Conservation (phyloP, 2,329 filamentous ascomycete species). For the Chlorencoelia australis region DNA sequence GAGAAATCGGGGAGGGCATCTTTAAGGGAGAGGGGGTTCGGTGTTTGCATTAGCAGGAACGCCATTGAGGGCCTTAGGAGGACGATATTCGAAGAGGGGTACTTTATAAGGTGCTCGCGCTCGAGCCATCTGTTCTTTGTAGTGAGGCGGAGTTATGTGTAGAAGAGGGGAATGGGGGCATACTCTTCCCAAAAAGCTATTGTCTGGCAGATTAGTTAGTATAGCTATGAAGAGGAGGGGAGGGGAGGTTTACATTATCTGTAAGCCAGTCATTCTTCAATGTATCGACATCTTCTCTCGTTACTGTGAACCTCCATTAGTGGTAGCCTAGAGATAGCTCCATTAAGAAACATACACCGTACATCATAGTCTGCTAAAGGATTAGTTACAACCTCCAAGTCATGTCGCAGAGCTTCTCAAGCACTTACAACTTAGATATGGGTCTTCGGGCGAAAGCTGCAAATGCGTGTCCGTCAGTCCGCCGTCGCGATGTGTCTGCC, state of each 20-base stretch:
- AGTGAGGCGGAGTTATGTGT: conserved; percentile 14
- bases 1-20: conserved; percentile 72
- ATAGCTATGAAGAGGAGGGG: conserved; percentile 1
- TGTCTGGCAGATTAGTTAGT: conserved; percentile 43
- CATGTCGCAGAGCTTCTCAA: neutral
- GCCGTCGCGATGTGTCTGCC: neutral
- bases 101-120: conserved; percentile 71
- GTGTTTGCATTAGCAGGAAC: conserved; percentile 75
- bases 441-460: conserved; percentile 51
- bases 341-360: conserved; percentile 38
- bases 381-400: conserved; percentile 3
- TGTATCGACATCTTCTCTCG: conserved; percentile 77
- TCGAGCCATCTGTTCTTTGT: conserved; percentile 59
- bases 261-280: conserved; percentile 93
- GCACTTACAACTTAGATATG: conserved; percentile 58
- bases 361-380: conserved; percentile 49
- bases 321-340: too few species aligned
- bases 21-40: conserved; percentile 43
- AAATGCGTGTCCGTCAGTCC: too few species aligned
- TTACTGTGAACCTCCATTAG: conserved; percentile 47
- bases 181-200: conserved; percentile 99
- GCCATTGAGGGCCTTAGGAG: conserved; percentile 89
- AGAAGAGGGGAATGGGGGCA: conserved; percentile 7
- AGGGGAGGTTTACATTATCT: conserved; percentile 58
- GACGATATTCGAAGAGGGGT: conserved; percentile 75